These are phyloP conservation scores for Mycocentrospora acerina DNA, from an alignment of 2,329 filamentous ascomycete species.

Conservation along the genomic window DNA sequence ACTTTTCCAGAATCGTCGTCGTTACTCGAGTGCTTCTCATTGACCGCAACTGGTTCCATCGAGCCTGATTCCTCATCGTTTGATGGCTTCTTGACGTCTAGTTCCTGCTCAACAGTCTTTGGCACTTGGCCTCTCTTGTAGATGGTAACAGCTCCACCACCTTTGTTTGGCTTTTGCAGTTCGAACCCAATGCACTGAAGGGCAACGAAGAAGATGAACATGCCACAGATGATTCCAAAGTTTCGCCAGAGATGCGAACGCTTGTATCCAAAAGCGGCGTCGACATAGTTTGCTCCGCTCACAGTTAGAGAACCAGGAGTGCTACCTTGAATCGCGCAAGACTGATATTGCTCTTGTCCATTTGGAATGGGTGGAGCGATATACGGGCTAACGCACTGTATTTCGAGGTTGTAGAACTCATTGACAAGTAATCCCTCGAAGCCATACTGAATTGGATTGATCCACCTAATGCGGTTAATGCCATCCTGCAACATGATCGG, in stretches of 20 bases:
- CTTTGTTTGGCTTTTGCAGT: slow-evolving; percentile 59
- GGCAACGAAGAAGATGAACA: slow-evolving; percentile 53
- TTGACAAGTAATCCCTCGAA: slow-evolving; percentile 71
- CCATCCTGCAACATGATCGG: no score
- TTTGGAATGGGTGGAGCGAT: slow-evolving; percentile 57
- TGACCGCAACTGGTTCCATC: slow-evolving; percentile 27
- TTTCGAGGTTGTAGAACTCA: slow-evolving; percentile 63
- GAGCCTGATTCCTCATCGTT: slow-evolving; percentile 56
- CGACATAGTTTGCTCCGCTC: slow-evolving; percentile 58
- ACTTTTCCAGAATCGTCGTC: slow-evolving; percentile 33
- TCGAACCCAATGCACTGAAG: slow-evolving; percentile 49
- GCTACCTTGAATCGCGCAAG: slow-evolving; percentile 61
- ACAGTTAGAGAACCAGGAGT: slow-evolving; percentile 56
- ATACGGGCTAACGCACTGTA: slow-evolving; percentile 57
- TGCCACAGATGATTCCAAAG: slow-evolving; percentile 55
- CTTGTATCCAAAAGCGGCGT: slow-evolving; percentile 56
- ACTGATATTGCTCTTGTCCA: slow-evolving; percentile 54
- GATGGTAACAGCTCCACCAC: slow-evolving; percentile 60
- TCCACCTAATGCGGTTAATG: slow-evolving; percentile 21
- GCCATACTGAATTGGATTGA: slow-evolving; percentile 65
- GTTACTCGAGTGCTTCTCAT: slow-evolving; percentile 23
- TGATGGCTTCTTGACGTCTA: slow-evolving; percentile 52
- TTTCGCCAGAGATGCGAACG: slow-evolving; percentile 63
- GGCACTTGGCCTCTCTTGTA: slow-evolving; percentile 67
- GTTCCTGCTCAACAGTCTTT: slow-evolving; percentile 57